Conservation (phyloP, 1,284 basidiomycete species). For the Sanguinoderma infundibulare region DNA sequence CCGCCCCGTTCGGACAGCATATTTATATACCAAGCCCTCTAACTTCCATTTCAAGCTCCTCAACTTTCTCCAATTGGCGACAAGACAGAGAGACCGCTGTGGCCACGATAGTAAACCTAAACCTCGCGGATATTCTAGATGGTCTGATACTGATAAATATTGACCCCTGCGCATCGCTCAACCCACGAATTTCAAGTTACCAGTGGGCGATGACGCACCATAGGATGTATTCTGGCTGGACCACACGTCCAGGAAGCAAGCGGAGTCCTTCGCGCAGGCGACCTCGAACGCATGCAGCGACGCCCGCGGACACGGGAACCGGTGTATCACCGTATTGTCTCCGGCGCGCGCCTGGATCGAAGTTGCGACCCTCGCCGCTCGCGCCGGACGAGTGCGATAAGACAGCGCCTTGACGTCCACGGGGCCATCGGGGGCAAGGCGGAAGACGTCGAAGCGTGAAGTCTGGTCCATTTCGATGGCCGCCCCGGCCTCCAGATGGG, state of each 20-base stretch:
- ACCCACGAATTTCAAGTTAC: too few relatives aligned
- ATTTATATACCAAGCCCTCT: too few relatives aligned
- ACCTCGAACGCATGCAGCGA: slow-evolving; percentile 17
- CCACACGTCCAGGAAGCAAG: slow-evolving; percentile 16
- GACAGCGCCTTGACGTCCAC: slow-evolving; percentile 19
- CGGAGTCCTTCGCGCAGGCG: slow-evolving; percentile 4
- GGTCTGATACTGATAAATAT: too few relatives aligned
- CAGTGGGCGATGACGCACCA: too few relatives aligned
- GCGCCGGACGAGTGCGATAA: slow-evolving; percentile 13
- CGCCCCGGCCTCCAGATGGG: neutral
- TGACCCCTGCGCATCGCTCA: too few relatives aligned
- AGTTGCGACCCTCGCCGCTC: slow-evolving; percentile 7
- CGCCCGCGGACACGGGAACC: slow-evolving; percentile 10
- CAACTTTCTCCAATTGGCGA: too few relatives aligned
- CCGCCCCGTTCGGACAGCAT: too few relatives aligned
- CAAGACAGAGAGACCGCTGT: too few relatives aligned
- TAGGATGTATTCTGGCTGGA: slow-evolving; percentile 14
- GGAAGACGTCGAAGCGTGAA: slow-evolving; percentile 19
- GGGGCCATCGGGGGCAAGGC: neutral
- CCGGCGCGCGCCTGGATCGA: slow-evolving; percentile 2
- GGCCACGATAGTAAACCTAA: too few relatives aligned
- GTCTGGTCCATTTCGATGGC: slow-evolving; percentile 10
- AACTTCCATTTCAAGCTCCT: too few relatives aligned
- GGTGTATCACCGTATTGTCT: neutral
- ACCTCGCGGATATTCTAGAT: too few relatives aligned